These are phyloP conservation scores for Gryganskiella cystojenkinii DNA, from an alignment of 192 early-diverging fungal genomes.

Conservation along the genomic window DNA sequence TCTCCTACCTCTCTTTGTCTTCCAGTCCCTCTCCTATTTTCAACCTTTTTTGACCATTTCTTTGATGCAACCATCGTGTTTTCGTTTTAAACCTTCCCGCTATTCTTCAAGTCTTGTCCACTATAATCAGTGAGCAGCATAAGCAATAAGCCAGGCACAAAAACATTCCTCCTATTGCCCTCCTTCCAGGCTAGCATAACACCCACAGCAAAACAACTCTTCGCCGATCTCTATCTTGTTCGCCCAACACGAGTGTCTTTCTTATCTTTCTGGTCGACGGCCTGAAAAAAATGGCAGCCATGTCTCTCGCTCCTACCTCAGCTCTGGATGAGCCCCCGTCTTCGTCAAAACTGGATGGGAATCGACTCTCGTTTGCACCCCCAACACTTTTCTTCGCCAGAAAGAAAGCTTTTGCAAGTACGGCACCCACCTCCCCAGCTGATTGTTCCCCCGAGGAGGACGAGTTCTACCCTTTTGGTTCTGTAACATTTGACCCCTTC, in stretches of 20 bases:
- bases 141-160: too few species aligned
- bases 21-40: not conserved
- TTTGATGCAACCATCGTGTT: constrained; percentile 47
- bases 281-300: constrained; percentile 15
- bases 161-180: not conserved
- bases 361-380: not conserved
- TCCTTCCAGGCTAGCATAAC: not conserved
- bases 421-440: too few species aligned
- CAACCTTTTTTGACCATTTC: not conserved
- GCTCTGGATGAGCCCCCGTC: not conserved
- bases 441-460: too few species aligned
- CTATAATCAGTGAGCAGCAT: constrained; percentile 39
- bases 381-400: not conserved
- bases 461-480: too few species aligned
- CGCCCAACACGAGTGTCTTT: not conserved
- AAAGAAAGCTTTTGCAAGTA: too few species aligned
- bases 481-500: too few species aligned
- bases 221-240: too few species aligned
- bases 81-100: constrained; percentile 11
- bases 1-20: not conserved
- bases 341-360: not conserved
- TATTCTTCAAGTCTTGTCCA: constrained; percentile 43
- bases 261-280: not conserved
- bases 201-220: not conserved
- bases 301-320: constrained; percentile 1